Percentiles rank a stretch among this genome's conserved stretches.
Evolutionary conservation across 495 filamentous ascomycete species (phyloP).

Genomic region (Filosporella fistucella): DNA sequence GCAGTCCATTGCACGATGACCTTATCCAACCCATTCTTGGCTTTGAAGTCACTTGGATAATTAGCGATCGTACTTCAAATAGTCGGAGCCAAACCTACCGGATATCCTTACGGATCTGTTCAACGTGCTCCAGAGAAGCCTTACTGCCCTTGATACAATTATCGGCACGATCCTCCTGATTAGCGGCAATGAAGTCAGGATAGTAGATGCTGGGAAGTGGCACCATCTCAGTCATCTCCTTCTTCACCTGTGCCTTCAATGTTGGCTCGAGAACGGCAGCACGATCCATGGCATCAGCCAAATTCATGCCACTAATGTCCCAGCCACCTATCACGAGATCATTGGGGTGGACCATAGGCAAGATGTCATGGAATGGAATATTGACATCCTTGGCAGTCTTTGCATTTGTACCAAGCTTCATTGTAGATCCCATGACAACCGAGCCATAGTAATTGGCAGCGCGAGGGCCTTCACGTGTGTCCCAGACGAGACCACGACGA

Average conservation of each 20-base stretch:
- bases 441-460: slow-evolving; percentile 97
- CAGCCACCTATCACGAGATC: slow-evolving; percentile 94
- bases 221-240: slow-evolving; percentile 87
- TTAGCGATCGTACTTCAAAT: slow-evolving; percentile 16
- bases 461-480: slow-evolving; percentile 82
- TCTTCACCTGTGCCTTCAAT: slow-evolving; percentile 81
- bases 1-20: slow-evolving; percentile 98
- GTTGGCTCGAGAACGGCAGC: slow-evolving; percentile 90
- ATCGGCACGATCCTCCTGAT: slow-evolving; percentile 96
- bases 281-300: slow-evolving; percentile 92
- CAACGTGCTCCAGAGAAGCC: slow-evolving; percentile 80
- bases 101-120: slow-evolving; percentile 92
- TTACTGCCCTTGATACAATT: slow-evolving; percentile 82
- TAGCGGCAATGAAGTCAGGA: slow-evolving; percentile 97
- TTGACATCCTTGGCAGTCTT: slow-evolving; percentile 88
- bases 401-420: slow-evolving; percentile 89
- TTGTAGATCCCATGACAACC: slow-evolving; percentile 90
- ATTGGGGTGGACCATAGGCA: slow-evolving; percentile 98
- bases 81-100: slow-evolving; percentile 48
- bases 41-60: slow-evolving; percentile 76
- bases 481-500: slow-evolving; percentile 80
- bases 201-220: slow-evolving; percentile 97
- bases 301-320: slow-evolving; percentile 89
- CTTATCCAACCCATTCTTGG: slow-evolving; percentile 80
- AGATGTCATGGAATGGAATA: slow-evolving; percentile 88